These are phyloP conservation scores for Pezicula neosporulosa DNA, from an alignment of 2,329 filamentous ascomycete species.

Conservation along the genomic window DNA sequence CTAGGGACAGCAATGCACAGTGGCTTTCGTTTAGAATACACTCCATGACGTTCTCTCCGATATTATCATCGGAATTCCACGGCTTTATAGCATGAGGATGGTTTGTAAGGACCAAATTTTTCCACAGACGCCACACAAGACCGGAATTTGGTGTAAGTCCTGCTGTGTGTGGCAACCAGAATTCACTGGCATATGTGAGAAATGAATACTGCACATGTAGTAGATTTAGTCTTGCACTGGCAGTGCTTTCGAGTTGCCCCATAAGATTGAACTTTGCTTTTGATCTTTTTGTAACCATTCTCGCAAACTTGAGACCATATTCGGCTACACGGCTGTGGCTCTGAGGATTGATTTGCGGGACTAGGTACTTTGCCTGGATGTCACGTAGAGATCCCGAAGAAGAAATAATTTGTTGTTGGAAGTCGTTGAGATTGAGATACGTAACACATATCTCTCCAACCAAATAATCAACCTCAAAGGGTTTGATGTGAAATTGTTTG, in stretches of 20 bases:
- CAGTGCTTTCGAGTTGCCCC: neutral
- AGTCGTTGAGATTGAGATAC: constrained; percentile 37
- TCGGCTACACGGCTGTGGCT: neutral
- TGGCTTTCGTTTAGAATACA: constrained; percentile 1
- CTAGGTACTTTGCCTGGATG: too few species aligned
- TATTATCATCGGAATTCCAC: neutral
- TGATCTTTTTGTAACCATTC: neutral
- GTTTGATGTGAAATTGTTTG: constrained; percentile 22
- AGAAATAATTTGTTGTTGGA: constrained; percentile 23
- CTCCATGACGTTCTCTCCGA: constrained; percentile 6
- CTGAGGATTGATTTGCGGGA: too few species aligned
- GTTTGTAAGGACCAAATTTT: constrained; percentile 7
- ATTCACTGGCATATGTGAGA: constrained; percentile 9
- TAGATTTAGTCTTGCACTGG: too few species aligned
- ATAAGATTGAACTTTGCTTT: neutral
- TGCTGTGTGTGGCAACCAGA: constrained; percentile 11
- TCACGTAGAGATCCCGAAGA: too few species aligned
- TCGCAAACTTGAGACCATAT: neutral
- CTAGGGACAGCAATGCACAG: constrained; percentile 2
- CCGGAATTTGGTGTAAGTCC: too few species aligned
- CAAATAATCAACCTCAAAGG: constrained; percentile 22
- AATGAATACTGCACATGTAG: constrained; percentile 9
- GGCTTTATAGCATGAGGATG: constrained; percentile 1
- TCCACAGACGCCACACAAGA: constrained; percentile 7
- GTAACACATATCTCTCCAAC: constrained; percentile 35